Evolutionary conservation across 495 filamentous ascomycete species (phyloP).

Genomic region (Penicillium parvum): DNA sequence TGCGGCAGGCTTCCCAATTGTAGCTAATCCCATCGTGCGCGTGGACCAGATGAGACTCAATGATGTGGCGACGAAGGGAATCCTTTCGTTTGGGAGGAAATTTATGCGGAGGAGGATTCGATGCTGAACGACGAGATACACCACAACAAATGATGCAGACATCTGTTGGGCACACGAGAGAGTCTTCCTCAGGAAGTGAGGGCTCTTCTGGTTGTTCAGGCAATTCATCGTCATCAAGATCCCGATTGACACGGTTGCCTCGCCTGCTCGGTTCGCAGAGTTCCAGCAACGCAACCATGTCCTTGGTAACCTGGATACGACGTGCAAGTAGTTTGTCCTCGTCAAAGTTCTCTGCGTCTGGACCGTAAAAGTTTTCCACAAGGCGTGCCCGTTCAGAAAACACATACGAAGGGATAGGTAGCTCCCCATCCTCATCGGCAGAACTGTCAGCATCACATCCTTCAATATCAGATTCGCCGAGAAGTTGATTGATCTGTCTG

Average conservation of each 20-base stretch:
- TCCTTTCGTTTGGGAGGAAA: conserved; percentile 26
- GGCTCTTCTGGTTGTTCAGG: conserved; percentile 13
- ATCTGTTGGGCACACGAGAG: conserved; percentile 19
- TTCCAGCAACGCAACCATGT: conserved; percentile 20
- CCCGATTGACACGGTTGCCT: conserved; percentile 23
- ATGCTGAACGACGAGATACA: conserved; percentile 21
- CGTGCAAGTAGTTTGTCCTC: conserved; percentile 23
- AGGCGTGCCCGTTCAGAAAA: conserved; percentile 25
- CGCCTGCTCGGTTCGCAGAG: conserved; percentile 21
- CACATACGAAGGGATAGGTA: conserved; percentile 18
- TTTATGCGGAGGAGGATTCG: conserved; percentile 27
- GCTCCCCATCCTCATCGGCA: conserved; percentile 5
- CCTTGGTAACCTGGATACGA: conserved; percentile 28
- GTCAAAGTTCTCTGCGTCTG: conserved; percentile 23
- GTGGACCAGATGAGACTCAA: conserved; percentile 21
- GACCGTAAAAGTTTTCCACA: conserved; percentile 27
- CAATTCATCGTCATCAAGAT: conserved; percentile 9
- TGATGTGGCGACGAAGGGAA: conserved; percentile 29
- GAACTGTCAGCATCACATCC: conserved; percentile 13
- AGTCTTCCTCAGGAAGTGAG: conserved; percentile 9
- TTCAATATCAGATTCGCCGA: conserved; percentile 14
- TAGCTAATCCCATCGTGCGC: conserved; percentile 24
- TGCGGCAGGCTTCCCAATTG: conserved; percentile 23
- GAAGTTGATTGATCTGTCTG: conserved; percentile 27
- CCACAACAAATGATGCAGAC: conserved; percentile 28